Conservation (phyloP, 2,329 filamentous ascomycete species). For the Beauveria sp. region DNA sequence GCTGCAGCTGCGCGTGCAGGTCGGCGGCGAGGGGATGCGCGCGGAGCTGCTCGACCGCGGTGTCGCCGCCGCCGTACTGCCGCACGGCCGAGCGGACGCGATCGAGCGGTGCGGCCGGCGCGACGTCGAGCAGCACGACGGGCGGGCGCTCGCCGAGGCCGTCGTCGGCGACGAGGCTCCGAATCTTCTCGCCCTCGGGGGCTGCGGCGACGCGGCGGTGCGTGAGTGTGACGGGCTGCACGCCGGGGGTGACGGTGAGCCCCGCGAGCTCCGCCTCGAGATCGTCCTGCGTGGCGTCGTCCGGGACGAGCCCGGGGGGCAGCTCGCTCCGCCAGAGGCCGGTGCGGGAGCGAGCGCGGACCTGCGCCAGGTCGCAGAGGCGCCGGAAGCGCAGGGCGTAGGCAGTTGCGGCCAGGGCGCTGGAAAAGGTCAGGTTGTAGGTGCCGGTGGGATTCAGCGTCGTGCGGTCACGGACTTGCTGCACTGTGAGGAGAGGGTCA, state of each 20-base stretch:
- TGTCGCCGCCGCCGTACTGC: slow-evolving; percentile 28
- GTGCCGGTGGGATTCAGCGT: slow-evolving; percentile 56
- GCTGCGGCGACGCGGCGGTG: slow-evolving; percentile 17
- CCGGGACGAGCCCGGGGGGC: slow-evolving; percentile 19
- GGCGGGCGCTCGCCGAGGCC: slow-evolving; percentile 20
- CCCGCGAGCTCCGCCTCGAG: slow-evolving; percentile 19
- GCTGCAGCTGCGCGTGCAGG: neutral
- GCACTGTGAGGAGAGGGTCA: slow-evolving; percentile 30
- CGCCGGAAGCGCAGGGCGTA: slow-evolving; percentile 42
- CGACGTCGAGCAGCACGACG: slow-evolving; percentile 24
- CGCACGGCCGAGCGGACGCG: slow-evolving; percentile 31
- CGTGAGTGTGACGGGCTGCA: slow-evolving; percentile 14
- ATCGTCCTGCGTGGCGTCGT: slow-evolving; percentile 7
- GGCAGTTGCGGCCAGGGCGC: slow-evolving; percentile 46
- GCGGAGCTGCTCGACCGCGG: neutral
- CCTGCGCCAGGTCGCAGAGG: slow-evolving; percentile 24
- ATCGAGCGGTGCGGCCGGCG: slow-evolving; percentile 23
- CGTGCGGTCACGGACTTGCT: slow-evolving; percentile 55
- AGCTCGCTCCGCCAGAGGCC: slow-evolving; percentile 25
- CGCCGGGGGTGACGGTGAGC: slow-evolving; percentile 24
- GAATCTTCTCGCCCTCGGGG: slow-evolving; percentile 21
- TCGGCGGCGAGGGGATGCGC: slow-evolving; percentile 14
- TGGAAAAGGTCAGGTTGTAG: slow-evolving; percentile 65
- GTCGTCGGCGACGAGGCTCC: slow-evolving; percentile 16
- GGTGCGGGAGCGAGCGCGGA: slow-evolving; percentile 21